These are phyloP conservation scores for Salvia sclarea DNA, from an alignment of 305 asterid genomes.

Conservation along the genomic window DNA sequence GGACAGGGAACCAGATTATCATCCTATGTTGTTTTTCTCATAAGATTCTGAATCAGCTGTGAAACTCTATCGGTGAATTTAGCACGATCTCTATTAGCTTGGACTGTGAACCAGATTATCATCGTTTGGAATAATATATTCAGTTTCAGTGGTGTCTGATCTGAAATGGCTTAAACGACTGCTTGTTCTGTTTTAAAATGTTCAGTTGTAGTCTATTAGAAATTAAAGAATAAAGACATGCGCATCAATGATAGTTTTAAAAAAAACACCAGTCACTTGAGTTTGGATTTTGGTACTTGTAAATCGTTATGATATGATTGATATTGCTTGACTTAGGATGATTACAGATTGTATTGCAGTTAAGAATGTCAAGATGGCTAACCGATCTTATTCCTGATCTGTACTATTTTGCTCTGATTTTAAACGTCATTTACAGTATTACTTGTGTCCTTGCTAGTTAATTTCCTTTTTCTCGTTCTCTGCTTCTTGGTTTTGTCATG, in stretches of 20 bases:
- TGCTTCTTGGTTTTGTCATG: conserved; percentile 2
- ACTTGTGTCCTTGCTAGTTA: neutral
- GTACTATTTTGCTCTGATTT: neutral
- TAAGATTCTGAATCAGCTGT: neutral
- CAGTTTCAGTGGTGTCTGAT: neutral
- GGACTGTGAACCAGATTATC: neutral
- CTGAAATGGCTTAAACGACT: neutral
- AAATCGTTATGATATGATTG: neutral
- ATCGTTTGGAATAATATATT: neutral
- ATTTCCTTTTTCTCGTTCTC: neutral
- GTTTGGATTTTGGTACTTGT: conserved; percentile 1
- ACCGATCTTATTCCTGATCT: conserved; percentile 20
- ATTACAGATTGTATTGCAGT: neutral
- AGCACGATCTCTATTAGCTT: conserved; percentile 9
- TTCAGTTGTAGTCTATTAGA: neutral
- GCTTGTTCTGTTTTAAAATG: neutral
- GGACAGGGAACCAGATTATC: no score
- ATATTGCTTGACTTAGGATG: neutral
- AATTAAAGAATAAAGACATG: neutral
- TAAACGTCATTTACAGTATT: conserved; percentile 28
- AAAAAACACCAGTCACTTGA: neutral
- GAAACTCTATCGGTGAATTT: conserved; percentile 2
- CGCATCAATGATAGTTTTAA: neutral
- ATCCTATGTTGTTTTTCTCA: no score
- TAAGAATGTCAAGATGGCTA: neutral